A percentile compares a stretch with the other conserved stretches of the same genome.
These are phyloP conservation scores for Aspergillus ostianus DNA, from an alignment of 495 filamentous ascomycete genomes.

Conservation along the genomic window DNA sequence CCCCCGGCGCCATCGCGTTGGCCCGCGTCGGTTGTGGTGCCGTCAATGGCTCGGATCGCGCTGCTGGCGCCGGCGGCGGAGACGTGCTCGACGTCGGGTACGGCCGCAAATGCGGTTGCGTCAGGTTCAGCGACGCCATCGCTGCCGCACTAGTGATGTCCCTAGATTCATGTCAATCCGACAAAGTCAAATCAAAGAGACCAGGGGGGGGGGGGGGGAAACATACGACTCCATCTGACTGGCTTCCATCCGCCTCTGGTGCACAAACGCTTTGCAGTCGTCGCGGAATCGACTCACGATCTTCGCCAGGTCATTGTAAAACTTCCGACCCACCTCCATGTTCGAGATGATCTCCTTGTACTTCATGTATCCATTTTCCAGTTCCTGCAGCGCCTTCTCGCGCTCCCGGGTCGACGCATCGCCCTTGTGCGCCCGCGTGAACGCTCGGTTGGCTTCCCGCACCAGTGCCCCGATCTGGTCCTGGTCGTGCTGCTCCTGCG, in stretches of 20 bases:
- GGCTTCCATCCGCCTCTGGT: constrained; percentile 77
- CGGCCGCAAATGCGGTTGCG: constrained; percentile 36
- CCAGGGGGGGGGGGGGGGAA: constrained; percentile 26
- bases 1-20: constrained; percentile 52
- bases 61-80: constrained; percentile 12
- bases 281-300: constrained; percentile 79
- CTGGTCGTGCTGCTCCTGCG: constrained; percentile 73
- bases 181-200: constrained; percentile 1
- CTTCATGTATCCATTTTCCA: constrained; percentile 91
- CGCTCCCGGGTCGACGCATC: constrained; percentile 74
- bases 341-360: constrained; percentile 94
- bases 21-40: constrained; percentile 55
- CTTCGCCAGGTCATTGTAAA: constrained; percentile 92
- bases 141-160: constrained; percentile 59
- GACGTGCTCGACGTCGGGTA: constrained; percentile 19
- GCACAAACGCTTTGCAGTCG: constrained; percentile 73
- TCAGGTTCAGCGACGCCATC: constrained; percentile 60
- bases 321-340: constrained; percentile 84
- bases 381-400: constrained; percentile 79
- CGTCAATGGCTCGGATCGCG: constrained; percentile 41
- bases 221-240: constrained; percentile 61
- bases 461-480: constrained; percentile 66
- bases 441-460: constrained; percentile 72
- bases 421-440: constrained; percentile 65
- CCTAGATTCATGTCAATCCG: constrained; percentile 31